These are phyloP conservation scores for Vitis labrusca DNA, from an alignment of 164 flowering plant species.

Conservation along the genomic window DNA sequence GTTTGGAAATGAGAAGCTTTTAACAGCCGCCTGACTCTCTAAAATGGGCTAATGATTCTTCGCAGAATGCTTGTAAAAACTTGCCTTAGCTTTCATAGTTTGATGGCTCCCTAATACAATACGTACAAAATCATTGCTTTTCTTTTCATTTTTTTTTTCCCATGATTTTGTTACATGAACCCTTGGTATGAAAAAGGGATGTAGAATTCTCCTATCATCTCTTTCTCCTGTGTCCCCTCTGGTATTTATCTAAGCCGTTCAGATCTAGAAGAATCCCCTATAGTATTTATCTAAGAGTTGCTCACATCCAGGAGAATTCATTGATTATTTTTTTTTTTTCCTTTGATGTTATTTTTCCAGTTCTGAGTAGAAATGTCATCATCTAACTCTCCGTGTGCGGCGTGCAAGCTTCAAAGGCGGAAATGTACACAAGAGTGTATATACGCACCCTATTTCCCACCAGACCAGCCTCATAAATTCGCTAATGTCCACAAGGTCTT, in stretches of 20 bases:
- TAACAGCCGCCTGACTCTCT: slow-evolving; percentile 1
- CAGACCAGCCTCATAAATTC: slow-evolving; percentile 45
- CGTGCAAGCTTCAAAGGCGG: slow-evolving; percentile 45
- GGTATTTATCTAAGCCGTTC: too few relatives aligned
- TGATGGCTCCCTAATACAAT: slow-evolving; percentile 1
- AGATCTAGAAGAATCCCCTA: too few relatives aligned
- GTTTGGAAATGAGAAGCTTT: neutral
- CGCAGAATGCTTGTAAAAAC: slow-evolving; percentile 1
- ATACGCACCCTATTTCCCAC: slow-evolving; percentile 65
- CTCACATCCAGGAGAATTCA: too few relatives aligned
- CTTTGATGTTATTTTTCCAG: neutral
- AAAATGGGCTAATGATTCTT: neutral
- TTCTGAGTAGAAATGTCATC: slow-evolving; percentile 13
- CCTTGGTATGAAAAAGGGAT: too few relatives aligned
- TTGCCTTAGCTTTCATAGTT: slow-evolving; percentile 3
- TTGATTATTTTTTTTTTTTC: too few relatives aligned
- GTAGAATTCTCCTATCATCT: too few relatives aligned
- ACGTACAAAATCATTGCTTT: neutral
- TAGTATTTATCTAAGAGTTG: too few relatives aligned
- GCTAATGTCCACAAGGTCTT: slow-evolving; percentile 38
- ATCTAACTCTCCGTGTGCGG: slow-evolving; percentile 52
- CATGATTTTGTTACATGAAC: neutral
- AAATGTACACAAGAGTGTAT: slow-evolving; percentile 60
- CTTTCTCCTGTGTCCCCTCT: too few relatives aligned
- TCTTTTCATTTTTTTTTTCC: neutral